phyloP scores from a whole-genome alignment of 225 moss, liverwort and hornwort genomes.

The Lunularia cruciata region DNA sequence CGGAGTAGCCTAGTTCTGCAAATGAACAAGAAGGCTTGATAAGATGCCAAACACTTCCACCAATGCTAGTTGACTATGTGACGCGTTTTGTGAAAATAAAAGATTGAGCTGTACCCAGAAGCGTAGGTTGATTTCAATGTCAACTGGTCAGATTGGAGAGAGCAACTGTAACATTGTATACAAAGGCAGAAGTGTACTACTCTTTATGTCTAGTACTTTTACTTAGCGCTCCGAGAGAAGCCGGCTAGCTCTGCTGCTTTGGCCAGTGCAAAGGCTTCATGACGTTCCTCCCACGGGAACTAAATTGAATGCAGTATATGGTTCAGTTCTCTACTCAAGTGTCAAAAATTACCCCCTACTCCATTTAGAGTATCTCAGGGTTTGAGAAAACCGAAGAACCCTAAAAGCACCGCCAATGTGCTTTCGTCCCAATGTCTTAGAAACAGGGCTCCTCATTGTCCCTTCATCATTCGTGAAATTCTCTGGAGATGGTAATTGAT shows the following conservation, averaged over 20 bases:
- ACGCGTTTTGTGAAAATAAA: too few relatives aligned
- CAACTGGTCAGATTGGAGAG: too few relatives aligned
- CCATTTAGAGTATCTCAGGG: neutral
- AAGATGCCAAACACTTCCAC: too few relatives aligned
- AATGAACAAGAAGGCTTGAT: too few relatives aligned
- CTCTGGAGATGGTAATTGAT: conserved; percentile 96
- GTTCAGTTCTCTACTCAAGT: neutral
- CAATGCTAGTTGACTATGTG: too few relatives aligned
- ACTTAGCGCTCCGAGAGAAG: neutral
- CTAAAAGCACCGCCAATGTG: neutral
- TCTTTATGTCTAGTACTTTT: too few relatives aligned
- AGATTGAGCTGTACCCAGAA: too few relatives aligned
- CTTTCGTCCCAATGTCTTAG: neutral
- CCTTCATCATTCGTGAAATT: conserved; percentile 92
- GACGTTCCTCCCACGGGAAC: neutral
- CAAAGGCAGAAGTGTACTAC: too few relatives aligned
- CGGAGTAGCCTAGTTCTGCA: too few relatives aligned
- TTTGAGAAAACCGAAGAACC: neutral
- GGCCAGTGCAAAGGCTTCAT: neutral
- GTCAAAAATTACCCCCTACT: neutral
- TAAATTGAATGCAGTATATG: neutral
- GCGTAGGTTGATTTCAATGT: too few relatives aligned
- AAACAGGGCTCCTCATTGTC: conserved; percentile 24
- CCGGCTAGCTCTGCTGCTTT: neutral
- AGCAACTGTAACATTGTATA: too few relatives aligned